Evolutionary conservation across 768 basidiomycete species (phyloP), one percentile per base, ranked within the genome.

Genomic region (Sporobolomyces roseus): DNA sequence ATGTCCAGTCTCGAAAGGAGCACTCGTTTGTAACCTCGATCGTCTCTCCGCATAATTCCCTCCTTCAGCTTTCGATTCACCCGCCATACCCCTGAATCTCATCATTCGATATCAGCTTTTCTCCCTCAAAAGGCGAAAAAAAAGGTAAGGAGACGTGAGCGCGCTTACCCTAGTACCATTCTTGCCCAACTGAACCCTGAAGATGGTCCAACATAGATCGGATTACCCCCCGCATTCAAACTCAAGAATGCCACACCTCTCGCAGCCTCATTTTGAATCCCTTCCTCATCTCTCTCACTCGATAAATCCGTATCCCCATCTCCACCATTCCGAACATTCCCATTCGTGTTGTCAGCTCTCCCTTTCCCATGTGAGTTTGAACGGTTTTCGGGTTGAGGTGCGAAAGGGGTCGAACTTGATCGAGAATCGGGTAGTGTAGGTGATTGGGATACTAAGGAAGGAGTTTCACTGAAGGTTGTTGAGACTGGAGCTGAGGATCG

Each of bases 111-210:
- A n/a, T n/a, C n/a, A n/a, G n/a, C n/a, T n/a, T n/a, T n/a, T n/a
- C n/a, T n/a, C n/a, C n/a, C n/a, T n/a, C n/a, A n/a, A n/a, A n/a
- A n/a, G n/a, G n/a, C n/a, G n/a, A n/a, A n/a, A n/a, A n/a, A n/a
- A n/a, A n/a, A n/a, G n/a, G n/a, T n/a, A n/a, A n/a, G n/a, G n/a
- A n/a, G n/a, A n/a, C n/a, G n/a, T n/a, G n/a, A n/a, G n/a, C n/a
- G n/a, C n/a, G n/a, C n/a, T n/a, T n/a, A n/a, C n/a, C 54, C 64
- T 3, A 70, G 52, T 0, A 70, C 46, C 29, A 70, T 19, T 1
- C 55, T 29, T 5, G 70, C 70, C 70, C 70, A 71, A 6, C 35
- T 38, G 61, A 71, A 71, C 1, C 70, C 70, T 9, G 29, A 33
- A 1, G 60, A 63, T 0, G 70, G 64, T 3, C 70, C 64, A 17